Evolutionary conservation across 495 filamentous ascomycete genomes (phyloP).

Genomic region (Hypoxylon trugodes): DNA sequence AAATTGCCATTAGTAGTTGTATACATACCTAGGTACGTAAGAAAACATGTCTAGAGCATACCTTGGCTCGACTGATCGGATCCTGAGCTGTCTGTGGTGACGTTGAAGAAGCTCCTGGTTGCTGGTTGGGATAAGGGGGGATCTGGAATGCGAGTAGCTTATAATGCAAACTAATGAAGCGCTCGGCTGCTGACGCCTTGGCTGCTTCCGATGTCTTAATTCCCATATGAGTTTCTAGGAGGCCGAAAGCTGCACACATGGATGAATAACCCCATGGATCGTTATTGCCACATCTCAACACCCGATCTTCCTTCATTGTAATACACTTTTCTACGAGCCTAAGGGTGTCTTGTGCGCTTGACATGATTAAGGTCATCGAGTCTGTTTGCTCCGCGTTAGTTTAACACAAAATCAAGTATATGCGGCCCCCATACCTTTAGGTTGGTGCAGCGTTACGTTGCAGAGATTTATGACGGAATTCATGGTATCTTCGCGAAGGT

Average conservation of each 20-base stretch:
- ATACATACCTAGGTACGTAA: background rate
- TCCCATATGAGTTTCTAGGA: conserved; percentile 47
- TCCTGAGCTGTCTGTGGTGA: conserved; percentile 31
- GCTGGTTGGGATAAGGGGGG: conserved; percentile 39
- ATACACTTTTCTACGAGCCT: conserved; percentile 46
- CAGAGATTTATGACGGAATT: conserved; percentile 47
- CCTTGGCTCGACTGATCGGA: conserved; percentile 29
- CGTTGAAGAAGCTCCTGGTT: conserved; percentile 13
- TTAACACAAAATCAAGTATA: background rate
- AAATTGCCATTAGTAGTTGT: conserved; percentile 1
- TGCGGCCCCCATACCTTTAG: conserved; percentile 43
- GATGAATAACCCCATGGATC: conserved; percentile 48
- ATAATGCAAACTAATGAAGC: conserved; percentile 46
- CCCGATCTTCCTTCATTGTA: conserved; percentile 44
- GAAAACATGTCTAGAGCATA: conserved; percentile 7
- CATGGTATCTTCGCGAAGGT: conserved; percentile 47
- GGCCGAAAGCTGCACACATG: conserved; percentile 45
- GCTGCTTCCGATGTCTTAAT: conserved; percentile 43
- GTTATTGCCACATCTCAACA: conserved; percentile 44
- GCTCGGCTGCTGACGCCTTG: conserved; percentile 41
- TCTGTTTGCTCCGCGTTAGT: conserved; percentile 34
- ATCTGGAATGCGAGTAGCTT: conserved; percentile 54
- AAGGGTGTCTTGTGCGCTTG: conserved; percentile 43
- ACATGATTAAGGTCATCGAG: conserved; percentile 40
- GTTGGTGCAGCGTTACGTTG: conserved; percentile 59